Evolutionary conservation across 2,329 filamentous ascomycete genomes (phyloP).

Genomic region (Talaromyces sp.): DNA sequence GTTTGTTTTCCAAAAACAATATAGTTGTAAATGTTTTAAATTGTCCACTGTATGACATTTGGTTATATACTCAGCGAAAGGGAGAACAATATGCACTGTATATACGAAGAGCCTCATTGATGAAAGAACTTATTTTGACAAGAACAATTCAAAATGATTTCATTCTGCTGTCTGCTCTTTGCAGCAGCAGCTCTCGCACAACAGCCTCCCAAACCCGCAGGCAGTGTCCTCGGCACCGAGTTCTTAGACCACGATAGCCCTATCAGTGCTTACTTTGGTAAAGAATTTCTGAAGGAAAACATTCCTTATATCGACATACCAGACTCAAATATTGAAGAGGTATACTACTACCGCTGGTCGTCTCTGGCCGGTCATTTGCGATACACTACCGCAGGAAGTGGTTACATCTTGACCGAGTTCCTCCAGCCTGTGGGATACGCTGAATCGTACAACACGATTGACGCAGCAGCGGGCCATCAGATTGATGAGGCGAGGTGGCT

Average conservation of each 20-base stretch:
- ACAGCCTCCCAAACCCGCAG: neutral
- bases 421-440: neutral
- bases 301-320: constrained; percentile 1
- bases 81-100: neutral
- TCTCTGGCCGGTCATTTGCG: neutral
- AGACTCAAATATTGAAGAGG: neutral
- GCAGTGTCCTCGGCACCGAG: neutral
- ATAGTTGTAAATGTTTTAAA: neutral
- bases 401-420: neutral
- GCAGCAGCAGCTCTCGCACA: neutral
- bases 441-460: neutral
- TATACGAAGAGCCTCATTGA: neutral
- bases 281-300: neutral
- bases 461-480: neutral
- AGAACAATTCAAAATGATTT: neutral
- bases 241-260: neutral
- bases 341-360: neutral
- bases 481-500: neutral
- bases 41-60: neutral
- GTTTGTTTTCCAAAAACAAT: neutral
- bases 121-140: neutral
- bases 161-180: neutral
- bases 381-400: neutral
- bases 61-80: neutral
- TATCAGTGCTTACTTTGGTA: neutral